Base-by-base conservation (phyloP, 495 filamentous ascomycete genomes). In the Annulohypoxylon stygium region DNA sequence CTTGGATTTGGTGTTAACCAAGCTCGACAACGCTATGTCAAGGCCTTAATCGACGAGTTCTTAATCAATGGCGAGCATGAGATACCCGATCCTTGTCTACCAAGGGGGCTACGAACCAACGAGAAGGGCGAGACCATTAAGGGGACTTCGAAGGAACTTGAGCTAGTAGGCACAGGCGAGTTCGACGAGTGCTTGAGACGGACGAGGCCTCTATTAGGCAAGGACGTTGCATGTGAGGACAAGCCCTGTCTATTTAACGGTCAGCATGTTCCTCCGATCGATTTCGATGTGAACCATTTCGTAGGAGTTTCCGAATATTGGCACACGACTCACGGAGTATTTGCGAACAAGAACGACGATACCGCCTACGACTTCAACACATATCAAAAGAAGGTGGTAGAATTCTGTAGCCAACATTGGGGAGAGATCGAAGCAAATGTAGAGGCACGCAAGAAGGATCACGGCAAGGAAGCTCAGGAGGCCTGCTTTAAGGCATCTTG, bases 401-500 rank as follows among this genome's bases (percentile, higher is more conserved):
- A 92, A 5, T 98, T 96, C 71, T 99, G 96, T 77, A 90, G 88
- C 18, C 91, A 92, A 75, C 88, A 92, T 48, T 99, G 97, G 97
- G 77, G 85, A 3, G 80, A 85, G 0, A 96, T 98, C 61, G 85
- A 90, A 71, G 79, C 84, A 11, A 90, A 87, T 18, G 80, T 97
- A 36, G 82, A 83, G 4, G 79, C 81, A 4, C 81, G 91, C 20
- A 89, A 91, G 71, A 83, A 82, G 67, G 95, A 90, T 87, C 68
- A 79, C 43, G 95, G 94, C 72, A 89, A 95, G 4, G 90, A 94
- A 68, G 86, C 94, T 8, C 88, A 89, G 61, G 92, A 97, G 76
- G 92, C 97, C 1, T 99, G 96, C 79, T 99, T 99, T 86, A 98
- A 98, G 80, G 93, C 96, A 0, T 95, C 93, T 6, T 99, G 97